Base-by-base conservation (phyloP, 140 eudicot genomes). In the Oenanthe javanica region DNA sequence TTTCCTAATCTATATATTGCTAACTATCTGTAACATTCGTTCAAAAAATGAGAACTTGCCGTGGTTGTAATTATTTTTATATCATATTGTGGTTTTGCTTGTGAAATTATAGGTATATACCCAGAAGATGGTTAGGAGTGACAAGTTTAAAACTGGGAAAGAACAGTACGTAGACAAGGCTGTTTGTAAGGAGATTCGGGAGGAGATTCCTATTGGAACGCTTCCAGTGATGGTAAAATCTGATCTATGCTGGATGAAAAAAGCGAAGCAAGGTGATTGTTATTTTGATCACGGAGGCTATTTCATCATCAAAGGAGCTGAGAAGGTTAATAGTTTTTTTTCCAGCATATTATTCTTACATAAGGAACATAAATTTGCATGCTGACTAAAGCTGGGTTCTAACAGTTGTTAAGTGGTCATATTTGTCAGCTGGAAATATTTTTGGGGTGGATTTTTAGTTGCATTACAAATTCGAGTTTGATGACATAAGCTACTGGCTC, bases 161-260 rank as follows among this genome's bases (percentile, higher is more conserved):
- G 12, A 48, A 1, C 51, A 48, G 15, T 51, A 51, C 15, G 4
- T 51, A 2, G 55, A 51, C 18, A 13, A 51, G 18, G 18, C 15
- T 51, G 18, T 51, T 51, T 12, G 18, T 3, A 51, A 5, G 1
- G 18, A 51, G 15, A 51, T 2, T 14, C 57, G 77, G 9, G 72
- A 84, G 36, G 89, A 86, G 10, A 87, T 89, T 16, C 14, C 15
- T 13, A 13, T 51, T 0, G 55, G 55, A 5, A 51, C 2, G 55
- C 55, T 51, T 51, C 55, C 55, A 18, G 55, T 51, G 14, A 51
- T 51, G 55, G 19, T 51, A 4, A 51, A 13, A 51, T 51, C 55
- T 51, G 55, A 51, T 51, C 15, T 51, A 18, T 51, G 55, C 55
- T 2, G 15, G 5, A 51, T 51, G 55, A 51, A 51, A 51, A 18